Base-by-base conservation (phyloP, 2,329 filamentous ascomycete genomes). In the Penicillium decumbens region DNA sequence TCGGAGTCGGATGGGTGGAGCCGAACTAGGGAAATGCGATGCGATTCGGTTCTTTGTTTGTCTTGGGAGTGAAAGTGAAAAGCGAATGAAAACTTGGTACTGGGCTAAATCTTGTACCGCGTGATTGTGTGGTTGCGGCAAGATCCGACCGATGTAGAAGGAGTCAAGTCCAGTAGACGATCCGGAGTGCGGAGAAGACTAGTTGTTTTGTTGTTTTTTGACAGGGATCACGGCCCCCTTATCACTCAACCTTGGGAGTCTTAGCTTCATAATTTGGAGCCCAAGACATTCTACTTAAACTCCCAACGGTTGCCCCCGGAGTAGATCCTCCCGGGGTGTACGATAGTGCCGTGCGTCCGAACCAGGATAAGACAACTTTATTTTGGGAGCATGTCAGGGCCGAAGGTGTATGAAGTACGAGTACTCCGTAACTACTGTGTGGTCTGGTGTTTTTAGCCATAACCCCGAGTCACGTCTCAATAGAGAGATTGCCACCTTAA, bases 1-100 rank as follows among this genome's bases (percentile, higher is more conserved):
- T 55, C 51, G 51, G 45, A 52, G 33, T 47, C 64, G 64, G 64
- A 58, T 63, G 61, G 64, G 64, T 63, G 64, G 64, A 63, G 62
- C 64, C 63, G 60, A 50, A 39, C 15, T 12, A 25, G 28, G 20
- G 20, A 2, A 23, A 23, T 23, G 15, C 15, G 15, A 45, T 20
- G 10, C 7, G 32, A 35, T 10, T 35, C 15, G 32, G 32, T 49
- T 42, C 25, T 45, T 42, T 44, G 20, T 30, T 39, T 32, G 18
- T 18, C 32, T 13, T 30, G 35, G 15, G 15, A 18, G 15, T 18
- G 15, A 18, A 18, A 18, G 15, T 18, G 15, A 18, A 18, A 18
- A 18, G 15, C 15, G 15, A 39, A 39, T 35, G 32, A 27, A 25
- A 39, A 39, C 10, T n/a, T 10, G 32, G 28, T 29, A 20, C 20